These are phyloP conservation scores for Starmerella apicola DNA, from an alignment of 805 yeast species.

Conservation along the genomic window DNA sequence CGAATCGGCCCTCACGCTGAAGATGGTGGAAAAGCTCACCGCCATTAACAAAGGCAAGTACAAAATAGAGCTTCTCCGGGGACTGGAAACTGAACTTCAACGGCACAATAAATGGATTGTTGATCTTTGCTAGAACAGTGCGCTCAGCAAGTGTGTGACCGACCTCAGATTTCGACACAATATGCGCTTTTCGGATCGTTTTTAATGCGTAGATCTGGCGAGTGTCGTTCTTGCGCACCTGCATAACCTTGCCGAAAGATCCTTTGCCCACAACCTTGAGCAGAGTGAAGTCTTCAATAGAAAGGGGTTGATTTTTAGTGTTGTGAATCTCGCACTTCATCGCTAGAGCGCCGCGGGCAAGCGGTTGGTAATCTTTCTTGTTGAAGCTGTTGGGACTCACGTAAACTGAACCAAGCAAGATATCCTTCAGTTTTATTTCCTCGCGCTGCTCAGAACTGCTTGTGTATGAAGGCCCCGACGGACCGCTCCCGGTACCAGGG, in stretches of 20 bases:
- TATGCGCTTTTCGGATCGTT: constrained; percentile 86
- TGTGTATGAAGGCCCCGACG: background rate
- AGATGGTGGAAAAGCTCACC: constrained; percentile 93
- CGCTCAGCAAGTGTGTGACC: constrained; percentile 94
- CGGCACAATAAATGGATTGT: constrained; percentile 92
- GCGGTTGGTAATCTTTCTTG: constrained; percentile 26
- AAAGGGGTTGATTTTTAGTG: constrained; percentile 39
- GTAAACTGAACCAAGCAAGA: constrained; percentile 16
- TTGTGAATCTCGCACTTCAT: constrained; percentile 21
- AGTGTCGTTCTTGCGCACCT: constrained; percentile 90
- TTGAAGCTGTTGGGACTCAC: constrained; percentile 20
- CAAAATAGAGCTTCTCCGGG: constrained; percentile 88
- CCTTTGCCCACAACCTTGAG: constrained; percentile 96
- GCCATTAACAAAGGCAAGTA: constrained; percentile 86
- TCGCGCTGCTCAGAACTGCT: constrained; percentile 26
- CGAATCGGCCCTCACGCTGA: constrained; percentile 81
- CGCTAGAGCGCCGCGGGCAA: constrained; percentile 22
- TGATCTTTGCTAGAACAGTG: constrained; percentile 83
- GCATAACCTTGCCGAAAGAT: constrained; percentile 98
- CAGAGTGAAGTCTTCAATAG: constrained; percentile 84
- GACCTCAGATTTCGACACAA: constrained; percentile 87
- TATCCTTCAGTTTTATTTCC: constrained; percentile 40
- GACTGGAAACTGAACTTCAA: constrained; percentile 90
- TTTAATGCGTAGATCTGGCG: constrained; percentile 89
- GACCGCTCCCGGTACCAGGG: background rate